These are phyloP conservation scores for Tulasnella sp. DNA, from an alignment of 768 basidiomycete genomes.

Conservation along the genomic window DNA sequence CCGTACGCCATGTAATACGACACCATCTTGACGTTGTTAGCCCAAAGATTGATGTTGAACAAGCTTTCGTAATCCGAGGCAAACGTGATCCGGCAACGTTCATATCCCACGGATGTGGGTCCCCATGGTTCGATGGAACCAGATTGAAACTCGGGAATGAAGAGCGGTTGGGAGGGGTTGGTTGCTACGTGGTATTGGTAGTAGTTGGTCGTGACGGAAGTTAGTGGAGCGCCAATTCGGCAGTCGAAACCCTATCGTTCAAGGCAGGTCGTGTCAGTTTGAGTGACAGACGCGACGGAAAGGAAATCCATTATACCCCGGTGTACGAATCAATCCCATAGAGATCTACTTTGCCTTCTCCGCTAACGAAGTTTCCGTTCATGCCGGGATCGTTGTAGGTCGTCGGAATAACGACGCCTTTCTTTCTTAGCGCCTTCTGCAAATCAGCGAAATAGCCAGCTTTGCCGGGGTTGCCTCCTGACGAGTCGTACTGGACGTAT, in stretches of 20 bases:
- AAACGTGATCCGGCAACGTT: slow-evolving; percentile 64
- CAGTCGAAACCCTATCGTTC: background rate
- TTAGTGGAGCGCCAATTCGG: slow-evolving; percentile 1
- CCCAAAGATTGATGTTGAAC: slow-evolving; percentile 78
- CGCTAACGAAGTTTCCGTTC: slow-evolving; percentile 66
- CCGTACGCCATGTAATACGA: slow-evolving; percentile 86
- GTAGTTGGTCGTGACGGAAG: slow-evolving; percentile 15
- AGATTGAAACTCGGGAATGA: slow-evolving; percentile 76
- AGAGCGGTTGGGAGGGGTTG: slow-evolving; percentile 58
- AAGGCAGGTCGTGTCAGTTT: background rate
- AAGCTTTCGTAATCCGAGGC: slow-evolving; percentile 77
- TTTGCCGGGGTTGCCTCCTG: slow-evolving; percentile 43
- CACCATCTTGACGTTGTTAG: slow-evolving; percentile 78
- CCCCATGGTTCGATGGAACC: slow-evolving; percentile 83
- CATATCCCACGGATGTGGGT: slow-evolving; percentile 47
- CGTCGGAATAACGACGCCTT: slow-evolving; percentile 66
- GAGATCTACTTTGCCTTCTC: slow-evolving; percentile 77
- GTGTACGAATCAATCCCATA: slow-evolving; percentile 53
- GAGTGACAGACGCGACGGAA: background rate
- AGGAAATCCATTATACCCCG: background rate
- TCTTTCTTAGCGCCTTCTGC: slow-evolving; percentile 57
- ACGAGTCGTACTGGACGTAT: slow-evolving; percentile 55
- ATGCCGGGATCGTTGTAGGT: slow-evolving; percentile 73
- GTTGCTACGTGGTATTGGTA: slow-evolving; percentile 55
- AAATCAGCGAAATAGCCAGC: slow-evolving; percentile 67